Conservation (phyloP, 495 filamentous ascomycete genomes). For the Penicillium egyptiacum region DNA sequence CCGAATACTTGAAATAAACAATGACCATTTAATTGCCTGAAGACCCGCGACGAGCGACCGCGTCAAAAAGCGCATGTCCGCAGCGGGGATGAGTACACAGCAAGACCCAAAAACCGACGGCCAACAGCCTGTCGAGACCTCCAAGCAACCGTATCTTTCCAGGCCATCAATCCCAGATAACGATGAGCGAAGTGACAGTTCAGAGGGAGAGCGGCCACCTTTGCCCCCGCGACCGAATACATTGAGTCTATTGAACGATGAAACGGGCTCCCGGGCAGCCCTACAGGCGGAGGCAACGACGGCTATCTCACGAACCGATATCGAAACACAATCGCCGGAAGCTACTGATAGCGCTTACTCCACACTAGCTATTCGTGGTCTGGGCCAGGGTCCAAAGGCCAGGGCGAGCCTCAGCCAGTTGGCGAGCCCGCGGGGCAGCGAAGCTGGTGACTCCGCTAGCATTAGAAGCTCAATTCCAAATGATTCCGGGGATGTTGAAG, state of each 20-base stretch:
- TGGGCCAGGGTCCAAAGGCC: slow-evolving; percentile 37
- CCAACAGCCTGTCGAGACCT: slow-evolving; percentile 14
- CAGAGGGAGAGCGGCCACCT: slow-evolving; percentile 56
- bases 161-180: slow-evolving; percentile 6
- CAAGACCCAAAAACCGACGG: slow-evolving; percentile 16
- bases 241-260: slow-evolving; percentile 43
- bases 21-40: slow-evolving; percentile 19
- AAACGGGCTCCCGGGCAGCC: slow-evolving; percentile 38
- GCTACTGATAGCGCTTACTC: slow-evolving; percentile 62
- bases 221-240: slow-evolving; percentile 66
- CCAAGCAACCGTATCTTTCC: slow-evolving; percentile 2
- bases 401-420: slow-evolving; percentile 49
- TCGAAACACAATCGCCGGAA: slow-evolving; percentile 69
- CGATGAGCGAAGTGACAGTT: slow-evolving; percentile 28
- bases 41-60: slow-evolving; percentile 27
- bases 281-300: slow-evolving; percentile 79
- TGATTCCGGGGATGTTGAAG: slow-evolving; percentile 75
- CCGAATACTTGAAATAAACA: slow-evolving; percentile 2
- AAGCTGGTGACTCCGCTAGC: slow-evolving; percentile 78
- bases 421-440: slow-evolving; percentile 53
- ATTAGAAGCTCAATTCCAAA: slow-evolving; percentile 80
- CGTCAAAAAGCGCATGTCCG: slow-evolving; percentile 26
- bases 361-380: slow-evolving; percentile 41
- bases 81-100: slow-evolving; percentile 28
- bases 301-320: slow-evolving; percentile 74